These are phyloP conservation scores for Thermochaetoides thermophila DNA, from an alignment of 495 filamentous ascomycete species.

Conservation along the genomic window DNA sequence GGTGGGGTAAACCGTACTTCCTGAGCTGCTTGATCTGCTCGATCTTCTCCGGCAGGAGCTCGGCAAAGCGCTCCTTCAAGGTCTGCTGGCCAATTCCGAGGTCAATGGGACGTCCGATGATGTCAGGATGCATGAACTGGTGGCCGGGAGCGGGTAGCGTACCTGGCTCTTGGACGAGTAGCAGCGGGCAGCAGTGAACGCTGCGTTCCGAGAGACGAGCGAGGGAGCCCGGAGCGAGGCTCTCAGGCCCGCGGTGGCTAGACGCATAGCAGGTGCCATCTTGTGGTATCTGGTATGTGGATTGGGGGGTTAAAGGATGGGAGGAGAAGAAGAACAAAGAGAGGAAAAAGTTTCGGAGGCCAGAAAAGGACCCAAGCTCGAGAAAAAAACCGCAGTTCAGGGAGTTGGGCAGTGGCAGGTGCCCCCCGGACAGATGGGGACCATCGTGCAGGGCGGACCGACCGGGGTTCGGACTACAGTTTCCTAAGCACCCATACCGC, in stretches of 20 bases:
- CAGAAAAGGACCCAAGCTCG: slow-evolving; percentile 11
- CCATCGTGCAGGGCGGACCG: slow-evolving; percentile 6
- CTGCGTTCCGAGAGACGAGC: slow-evolving; percentile 46
- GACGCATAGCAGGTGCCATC: slow-evolving; percentile 70
- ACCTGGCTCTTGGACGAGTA: slow-evolving; percentile 90
- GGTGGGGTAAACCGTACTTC: slow-evolving; percentile 46
- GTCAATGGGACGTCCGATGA: slow-evolving; percentile 14
- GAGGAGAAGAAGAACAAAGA: slow-evolving; percentile 10
- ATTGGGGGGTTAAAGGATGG: slow-evolving; percentile 12
- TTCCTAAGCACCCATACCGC: too few species aligned
- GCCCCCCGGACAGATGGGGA: slow-evolving; percentile 11
- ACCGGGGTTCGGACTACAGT: slow-evolving; percentile 10
- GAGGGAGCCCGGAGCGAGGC: slow-evolving; percentile 48
- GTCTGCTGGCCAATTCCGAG: slow-evolving; percentile 41
- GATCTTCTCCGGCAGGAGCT: slow-evolving; percentile 84
- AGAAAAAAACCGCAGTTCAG: slow-evolving; percentile 16
- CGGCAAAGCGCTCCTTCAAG: slow-evolving; percentile 96
- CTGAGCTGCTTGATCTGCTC: slow-evolving; percentile 97
- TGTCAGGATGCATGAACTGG: slow-evolving; percentile 12
- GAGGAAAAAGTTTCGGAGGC: slow-evolving; percentile 13
- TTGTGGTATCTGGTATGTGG: slow-evolving; percentile 17
- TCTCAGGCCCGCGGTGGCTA: slow-evolving; percentile 61
- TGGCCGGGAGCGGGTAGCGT: slow-evolving; percentile 12
- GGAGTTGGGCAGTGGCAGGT: slow-evolving; percentile 5
- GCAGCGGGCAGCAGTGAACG: slow-evolving; percentile 69